Evolutionary conservation across 257 asterid species (phyloP).

Genomic region (Paraleonurus japonicus): DNA sequence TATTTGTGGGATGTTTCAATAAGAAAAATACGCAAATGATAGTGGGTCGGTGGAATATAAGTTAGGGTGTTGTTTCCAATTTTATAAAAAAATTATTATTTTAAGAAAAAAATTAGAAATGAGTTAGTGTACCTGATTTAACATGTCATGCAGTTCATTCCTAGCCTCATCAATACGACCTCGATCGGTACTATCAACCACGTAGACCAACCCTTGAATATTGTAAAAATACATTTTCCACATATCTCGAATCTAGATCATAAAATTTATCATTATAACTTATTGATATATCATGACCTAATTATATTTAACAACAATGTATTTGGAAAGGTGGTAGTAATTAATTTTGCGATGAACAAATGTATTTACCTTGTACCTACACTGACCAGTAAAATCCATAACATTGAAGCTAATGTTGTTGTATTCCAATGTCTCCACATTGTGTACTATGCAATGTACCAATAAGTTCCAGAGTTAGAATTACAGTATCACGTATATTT

Average conservation of each 20-base stretch:
- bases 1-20: too few relatives aligned
- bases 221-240: slow-evolving; percentile 31
- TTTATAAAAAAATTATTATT: too few relatives aligned
- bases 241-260: slow-evolving; percentile 26
- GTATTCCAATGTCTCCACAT: slow-evolving; percentile 38
- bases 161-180: slow-evolving; percentile 34
- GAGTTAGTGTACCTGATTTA: slow-evolving; percentile 18
- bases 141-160: slow-evolving; percentile 28
- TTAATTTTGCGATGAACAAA: neutral
- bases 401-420: slow-evolving; percentile 42
- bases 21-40: too few relatives aligned
- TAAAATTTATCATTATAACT: neutral
- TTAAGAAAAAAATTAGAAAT: too few relatives aligned
- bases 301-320: neutral
- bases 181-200: slow-evolving; percentile 30
- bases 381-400: slow-evolving; percentile 41
- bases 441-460: slow-evolving; percentile 22
- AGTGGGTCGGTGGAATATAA: too few relatives aligned
- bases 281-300: too few relatives aligned
- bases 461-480: neutral
- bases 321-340: too few relatives aligned
- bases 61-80: too few relatives aligned
- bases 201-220: slow-evolving; percentile 27
- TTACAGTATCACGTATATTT: too few relatives aligned
- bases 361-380: slow-evolving; percentile 24